phyloP scores from a whole-genome alignment of 805 yeast species.

The Hanseniaspora lachancei region DNA sequence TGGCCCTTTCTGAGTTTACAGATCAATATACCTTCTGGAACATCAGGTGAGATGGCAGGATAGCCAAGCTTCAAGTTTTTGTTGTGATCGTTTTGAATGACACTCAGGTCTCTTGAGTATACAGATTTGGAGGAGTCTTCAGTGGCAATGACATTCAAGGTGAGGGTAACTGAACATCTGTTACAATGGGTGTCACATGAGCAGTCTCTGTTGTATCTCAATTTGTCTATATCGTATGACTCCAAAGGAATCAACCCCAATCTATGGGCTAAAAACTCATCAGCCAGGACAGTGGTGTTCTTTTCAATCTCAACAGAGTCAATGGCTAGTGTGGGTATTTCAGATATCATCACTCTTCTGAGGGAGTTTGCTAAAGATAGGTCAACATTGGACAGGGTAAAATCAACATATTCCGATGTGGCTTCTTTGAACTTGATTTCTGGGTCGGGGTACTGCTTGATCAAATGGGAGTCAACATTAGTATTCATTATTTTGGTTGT shows the following conservation, averaged over 20 bases:
- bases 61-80: slow-evolving; percentile 43
- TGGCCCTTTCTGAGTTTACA: slow-evolving; percentile 88
- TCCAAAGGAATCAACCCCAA: slow-evolving; percentile 83
- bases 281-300: slow-evolving; percentile 90
- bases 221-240: slow-evolving; percentile 67
- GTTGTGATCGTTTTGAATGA: slow-evolving; percentile 30
- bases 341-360: slow-evolving; percentile 85
- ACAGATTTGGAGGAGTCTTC: slow-evolving; percentile 79
- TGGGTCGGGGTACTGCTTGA: slow-evolving; percentile 36
- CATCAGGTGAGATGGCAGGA: slow-evolving; percentile 72
- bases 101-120: slow-evolving; percentile 66
- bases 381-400: slow-evolving; percentile 76
- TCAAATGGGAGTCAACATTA: slow-evolving; percentile 16
- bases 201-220: slow-evolving; percentile 87
- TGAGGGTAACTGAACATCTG: slow-evolving; percentile 79
- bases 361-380: slow-evolving; percentile 82
- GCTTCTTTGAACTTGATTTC: slow-evolving; percentile 79
- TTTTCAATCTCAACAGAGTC: slow-evolving; percentile 89
- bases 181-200: slow-evolving; percentile 97
- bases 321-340: slow-evolving; percentile 91
- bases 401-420: slow-evolving; percentile 77
- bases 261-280: slow-evolving; percentile 90
- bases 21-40: slow-evolving; percentile 71
- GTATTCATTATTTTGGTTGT: neutral
- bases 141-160: slow-evolving; percentile 78